A percentile compares a stretch with the other conserved stretches of the same genome.
Conservation (phyloP, 257 asterid genomes). For the Solanum pinnatisectum region DNA sequence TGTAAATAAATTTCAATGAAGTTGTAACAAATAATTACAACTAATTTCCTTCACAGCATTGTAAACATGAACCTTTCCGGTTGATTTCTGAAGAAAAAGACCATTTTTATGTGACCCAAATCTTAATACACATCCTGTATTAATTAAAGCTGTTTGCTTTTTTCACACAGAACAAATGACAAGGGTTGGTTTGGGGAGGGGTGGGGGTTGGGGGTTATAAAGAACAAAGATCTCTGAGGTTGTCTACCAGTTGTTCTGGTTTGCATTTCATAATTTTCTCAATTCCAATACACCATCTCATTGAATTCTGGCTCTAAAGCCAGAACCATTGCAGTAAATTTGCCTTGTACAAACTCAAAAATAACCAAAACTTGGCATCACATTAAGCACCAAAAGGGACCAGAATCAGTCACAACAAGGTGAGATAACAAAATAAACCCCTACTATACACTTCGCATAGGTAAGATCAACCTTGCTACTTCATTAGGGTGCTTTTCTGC, state of each 20-base stretch:
- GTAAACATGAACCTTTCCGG: too few relatives aligned
- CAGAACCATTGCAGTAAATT: background rate
- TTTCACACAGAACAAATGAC: background rate
- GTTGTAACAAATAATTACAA: too few relatives aligned
- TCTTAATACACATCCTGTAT: background rate
- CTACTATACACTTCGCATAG: background rate
- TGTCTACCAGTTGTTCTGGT: background rate
- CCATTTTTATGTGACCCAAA: background rate
- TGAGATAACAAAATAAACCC: background rate
- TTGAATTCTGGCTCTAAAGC: background rate
- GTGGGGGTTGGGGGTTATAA: background rate
- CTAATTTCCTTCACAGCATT: background rate
- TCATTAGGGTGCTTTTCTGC: constrained; percentile 34
- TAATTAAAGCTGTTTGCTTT: too few relatives aligned
- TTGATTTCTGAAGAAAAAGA: background rate
- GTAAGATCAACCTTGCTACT: background rate
- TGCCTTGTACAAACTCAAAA: background rate
- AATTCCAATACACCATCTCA: constrained; percentile 4
- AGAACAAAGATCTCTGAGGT: background rate
- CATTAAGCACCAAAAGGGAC: constrained; percentile 1
- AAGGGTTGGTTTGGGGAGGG: background rate
- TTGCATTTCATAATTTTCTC: background rate
- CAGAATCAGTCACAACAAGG: background rate
- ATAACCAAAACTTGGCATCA: constrained; percentile 1
- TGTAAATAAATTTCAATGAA: background rate